phyloP scores from a whole-genome alignment of 441 rosid species.

The Corymbia citriodora region DNA sequence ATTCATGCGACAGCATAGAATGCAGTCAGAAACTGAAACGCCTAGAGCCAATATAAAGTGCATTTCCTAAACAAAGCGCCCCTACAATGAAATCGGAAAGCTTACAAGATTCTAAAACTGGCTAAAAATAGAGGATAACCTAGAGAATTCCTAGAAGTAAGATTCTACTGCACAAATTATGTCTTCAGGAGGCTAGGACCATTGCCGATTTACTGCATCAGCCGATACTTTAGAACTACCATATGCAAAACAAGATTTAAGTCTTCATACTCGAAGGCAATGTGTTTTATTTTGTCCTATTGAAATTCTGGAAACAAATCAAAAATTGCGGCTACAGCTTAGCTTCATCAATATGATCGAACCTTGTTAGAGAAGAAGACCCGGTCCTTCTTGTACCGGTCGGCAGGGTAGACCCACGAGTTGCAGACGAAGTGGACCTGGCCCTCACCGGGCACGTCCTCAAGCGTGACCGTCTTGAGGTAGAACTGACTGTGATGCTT shows the following conservation, averaged over 20 bases:
- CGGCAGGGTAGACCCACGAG: conserved; percentile 77
- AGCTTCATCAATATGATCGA: not conserved
- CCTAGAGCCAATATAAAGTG: not conserved
- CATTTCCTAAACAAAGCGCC: not conserved
- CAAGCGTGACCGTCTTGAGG: conserved; percentile 63
- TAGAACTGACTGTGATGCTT: conserved; percentile 63
- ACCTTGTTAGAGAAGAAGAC: conserved; percentile 85
- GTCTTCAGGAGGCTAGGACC: not conserved
- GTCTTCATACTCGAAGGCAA: not conserved
- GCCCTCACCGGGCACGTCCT: conserved; percentile 65
- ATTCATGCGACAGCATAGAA: not conserved
- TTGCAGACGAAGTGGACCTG: conserved; percentile 64
- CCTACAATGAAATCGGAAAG: not conserved
- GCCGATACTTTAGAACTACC: not conserved
- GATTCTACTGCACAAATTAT: not conserved
- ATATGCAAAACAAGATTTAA: not conserved
- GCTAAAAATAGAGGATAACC: not conserved
- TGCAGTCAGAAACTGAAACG: not conserved
- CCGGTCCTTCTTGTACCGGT: conserved; percentile 40
- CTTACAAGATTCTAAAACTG: not conserved
- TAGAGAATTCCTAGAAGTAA: not conserved
- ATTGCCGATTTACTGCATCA: not conserved
- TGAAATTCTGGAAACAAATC: not conserved
- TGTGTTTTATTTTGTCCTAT: not conserved
- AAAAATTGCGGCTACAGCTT: not conserved